These are phyloP conservation scores for Ustilago tritici DNA, from an alignment of 1,284 basidiomycete species.

Conservation along the genomic window DNA sequence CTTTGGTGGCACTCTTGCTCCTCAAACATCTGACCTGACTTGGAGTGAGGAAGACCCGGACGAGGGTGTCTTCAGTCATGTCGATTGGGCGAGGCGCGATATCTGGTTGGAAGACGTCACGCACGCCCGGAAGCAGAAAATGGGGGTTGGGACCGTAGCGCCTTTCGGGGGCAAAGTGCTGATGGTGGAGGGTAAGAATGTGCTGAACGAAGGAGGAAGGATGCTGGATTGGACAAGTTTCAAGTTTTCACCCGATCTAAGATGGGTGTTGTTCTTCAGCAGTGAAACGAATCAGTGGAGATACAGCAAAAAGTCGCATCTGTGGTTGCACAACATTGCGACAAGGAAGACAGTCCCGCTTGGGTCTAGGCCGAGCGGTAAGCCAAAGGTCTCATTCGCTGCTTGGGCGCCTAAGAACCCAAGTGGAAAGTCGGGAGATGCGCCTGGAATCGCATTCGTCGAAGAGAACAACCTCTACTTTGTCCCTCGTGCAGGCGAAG, in stretches of 20 bases:
- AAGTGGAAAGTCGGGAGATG: slow-evolving; percentile 8
- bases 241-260: slow-evolving; percentile 56
- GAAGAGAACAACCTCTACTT: slow-evolving; percentile 59
- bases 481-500: slow-evolving; percentile 26
- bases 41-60: slow-evolving; percentile 58
- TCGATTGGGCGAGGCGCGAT: slow-evolving; percentile 48
- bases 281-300: slow-evolving; percentile 82
- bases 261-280: slow-evolving; percentile 56
- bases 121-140: slow-evolving; percentile 46
- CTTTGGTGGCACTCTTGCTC: slow-evolving; percentile 51
- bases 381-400: slow-evolving; percentile 40
- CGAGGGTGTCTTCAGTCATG: slow-evolving; percentile 61
- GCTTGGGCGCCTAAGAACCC: slow-evolving; percentile 38
- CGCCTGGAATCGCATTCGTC: slow-evolving; percentile 51
- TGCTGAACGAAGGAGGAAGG: slow-evolving; percentile 40
- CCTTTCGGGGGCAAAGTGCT: slow-evolving; percentile 52
- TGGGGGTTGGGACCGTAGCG: slow-evolving; percentile 55
- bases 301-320: slow-evolving; percentile 86
- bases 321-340: slow-evolving; percentile 82
- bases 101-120: slow-evolving; percentile 64
- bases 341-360: slow-evolving; percentile 76
- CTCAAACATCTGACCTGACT: slow-evolving; percentile 40
- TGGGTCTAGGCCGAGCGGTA: slow-evolving; percentile 21
- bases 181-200: slow-evolving; percentile 54
- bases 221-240: slow-evolving; percentile 53